Evolutionary conservation across 2,329 filamentous ascomycete genomes (phyloP), one percentile per base, ranked within the genome.

Genomic region (Fusarium decemcellulare): DNA sequence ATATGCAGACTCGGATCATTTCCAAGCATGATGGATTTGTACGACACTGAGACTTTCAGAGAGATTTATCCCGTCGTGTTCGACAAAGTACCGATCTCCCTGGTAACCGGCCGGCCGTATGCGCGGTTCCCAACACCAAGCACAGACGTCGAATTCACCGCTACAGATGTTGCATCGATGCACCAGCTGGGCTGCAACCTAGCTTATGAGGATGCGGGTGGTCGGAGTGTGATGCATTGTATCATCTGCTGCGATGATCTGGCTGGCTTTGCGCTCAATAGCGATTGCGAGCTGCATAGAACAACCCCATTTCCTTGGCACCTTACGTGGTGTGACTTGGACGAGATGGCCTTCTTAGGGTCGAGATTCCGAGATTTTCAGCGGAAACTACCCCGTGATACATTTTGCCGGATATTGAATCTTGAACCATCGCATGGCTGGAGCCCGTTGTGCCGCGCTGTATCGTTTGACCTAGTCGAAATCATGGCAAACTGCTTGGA

Each of bases 251-350:
- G 32, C n/a, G 15, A 61, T 0, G 12, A 61, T 2, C 4, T 30
- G 1, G 32, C 48, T 2, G 39, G 15, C 3, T n/a, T 53, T 2
- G 6, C 54, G 1, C 4, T 58, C 5, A n/a, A n/a, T n/a, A n/a
- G n/a, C n/a, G n/a, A n/a, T n/a, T n/a, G n/a, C n/a, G n/a, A n/a
- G n/a, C n/a, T n/a, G n/a, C n/a, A n/a, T n/a, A n/a, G 4, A 7
- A 53, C 23, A 7, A 47, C n/a, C 1, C 34, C 62, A 6, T 59
- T 68, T 23, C 67, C 55, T 1, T 70, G 66, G 65, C 62, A 66
- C 8, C 2, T 54, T 2, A 39, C 54, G 4, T 65, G 60, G 60
- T 10, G 5, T 7, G 4, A 5, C 1, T 10, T 57, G 7, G 9
- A 3, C 1, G 12, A 4, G 9, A 30, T 63, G 1, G 36, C 55